Evolutionary conservation across 2,329 filamentous ascomycete species (phyloP).

Genomic region (Colletotrichum incanum): DNA sequence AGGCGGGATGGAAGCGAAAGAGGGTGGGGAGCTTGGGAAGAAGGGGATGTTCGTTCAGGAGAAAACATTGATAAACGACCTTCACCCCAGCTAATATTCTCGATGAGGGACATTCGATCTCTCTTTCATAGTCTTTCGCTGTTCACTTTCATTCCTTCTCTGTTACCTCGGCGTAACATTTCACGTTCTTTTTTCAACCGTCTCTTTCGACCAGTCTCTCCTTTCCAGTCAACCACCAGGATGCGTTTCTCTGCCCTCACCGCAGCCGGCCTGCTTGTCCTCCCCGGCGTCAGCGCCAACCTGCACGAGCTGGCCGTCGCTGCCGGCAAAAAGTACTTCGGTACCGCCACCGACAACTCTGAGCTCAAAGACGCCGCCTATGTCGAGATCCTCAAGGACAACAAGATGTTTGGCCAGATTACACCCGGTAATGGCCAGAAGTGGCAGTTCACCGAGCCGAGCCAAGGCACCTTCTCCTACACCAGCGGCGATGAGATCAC

Average conservation of each 20-base stretch:
- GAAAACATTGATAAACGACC: conserved; percentile 26
- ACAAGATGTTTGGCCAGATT: conserved; percentile 75
- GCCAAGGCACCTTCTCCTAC: conserved; percentile 71
- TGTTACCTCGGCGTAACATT: conserved; percentile 17
- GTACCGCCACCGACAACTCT: conserved; percentile 74
- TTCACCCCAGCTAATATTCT: background rate
- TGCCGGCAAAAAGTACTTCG: conserved; percentile 68
- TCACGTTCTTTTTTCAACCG: conserved; percentile 11
- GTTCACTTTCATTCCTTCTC: conserved; percentile 24
- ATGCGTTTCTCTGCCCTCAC: conserved; percentile 40
- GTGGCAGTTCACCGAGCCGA: conserved; percentile 75
- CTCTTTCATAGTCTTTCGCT: conserved; percentile 24
- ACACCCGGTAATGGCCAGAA: conserved; percentile 76
- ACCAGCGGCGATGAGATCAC: conserved; percentile 71
- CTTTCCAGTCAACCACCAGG: background rate
- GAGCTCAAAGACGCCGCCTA: conserved; percentile 68
- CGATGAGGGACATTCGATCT: background rate
- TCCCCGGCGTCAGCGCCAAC: conserved; percentile 52
- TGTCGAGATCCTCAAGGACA: conserved; percentile 67
- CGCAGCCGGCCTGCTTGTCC: conserved; percentile 40
- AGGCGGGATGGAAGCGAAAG: background rate
- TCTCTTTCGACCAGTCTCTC: conserved; percentile 14
- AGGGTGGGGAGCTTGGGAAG: too few species aligned
- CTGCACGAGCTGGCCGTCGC: conserved; percentile 49
- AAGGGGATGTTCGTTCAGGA: background rate